Conservation (phyloP, 208 protist genomes). For the Crithidia sp. region DNA sequence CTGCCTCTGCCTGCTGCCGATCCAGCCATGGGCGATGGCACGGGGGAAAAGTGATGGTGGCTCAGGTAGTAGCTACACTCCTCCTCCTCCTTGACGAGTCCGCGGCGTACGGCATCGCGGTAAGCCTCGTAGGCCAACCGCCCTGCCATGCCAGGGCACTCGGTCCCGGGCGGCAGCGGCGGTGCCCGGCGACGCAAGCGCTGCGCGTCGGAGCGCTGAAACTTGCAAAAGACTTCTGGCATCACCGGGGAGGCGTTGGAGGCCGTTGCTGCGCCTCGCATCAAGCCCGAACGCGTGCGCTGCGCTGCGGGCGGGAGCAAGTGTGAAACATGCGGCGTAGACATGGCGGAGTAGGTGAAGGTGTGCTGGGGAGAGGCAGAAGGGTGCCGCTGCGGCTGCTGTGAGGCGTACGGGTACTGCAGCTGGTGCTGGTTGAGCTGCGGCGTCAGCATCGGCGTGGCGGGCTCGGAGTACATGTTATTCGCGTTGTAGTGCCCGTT, state of each 20-base stretch:
- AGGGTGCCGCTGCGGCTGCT: background rate
- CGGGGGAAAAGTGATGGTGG: constrained; percentile 11
- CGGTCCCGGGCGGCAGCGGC: constrained; percentile 11
- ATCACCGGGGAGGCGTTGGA: background rate
- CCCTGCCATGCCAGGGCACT: constrained; percentile 25
- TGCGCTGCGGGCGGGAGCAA: background rate
- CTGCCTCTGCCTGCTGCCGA: too few relatives aligned
- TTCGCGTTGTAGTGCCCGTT: background rate
- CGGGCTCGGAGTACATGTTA: constrained; percentile 12
- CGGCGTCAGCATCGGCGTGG: constrained; percentile 13
- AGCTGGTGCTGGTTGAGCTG: background rate
- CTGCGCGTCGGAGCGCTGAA: constrained; percentile 29
- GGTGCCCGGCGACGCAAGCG: constrained; percentile 13
- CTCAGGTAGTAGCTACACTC: constrained; percentile 34
- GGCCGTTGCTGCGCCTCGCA: background rate
- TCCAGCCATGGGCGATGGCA: background rate
- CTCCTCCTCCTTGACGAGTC: constrained; percentile 23
- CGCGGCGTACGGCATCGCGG: constrained; percentile 22
- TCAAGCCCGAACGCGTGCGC: constrained; percentile 4
- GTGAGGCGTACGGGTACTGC: background rate
- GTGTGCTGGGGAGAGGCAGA: background rate
- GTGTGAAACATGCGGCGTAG: constrained; percentile 10
- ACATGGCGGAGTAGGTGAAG: constrained; percentile 11
- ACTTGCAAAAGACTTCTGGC: constrained; percentile 28
- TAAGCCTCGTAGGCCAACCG: constrained; percentile 32